Evolutionary conservation across 1,139 yeast genomes (phyloP), one percentile per base, ranked within the genome.

Genomic region (Debaryomyces sp.): DNA sequence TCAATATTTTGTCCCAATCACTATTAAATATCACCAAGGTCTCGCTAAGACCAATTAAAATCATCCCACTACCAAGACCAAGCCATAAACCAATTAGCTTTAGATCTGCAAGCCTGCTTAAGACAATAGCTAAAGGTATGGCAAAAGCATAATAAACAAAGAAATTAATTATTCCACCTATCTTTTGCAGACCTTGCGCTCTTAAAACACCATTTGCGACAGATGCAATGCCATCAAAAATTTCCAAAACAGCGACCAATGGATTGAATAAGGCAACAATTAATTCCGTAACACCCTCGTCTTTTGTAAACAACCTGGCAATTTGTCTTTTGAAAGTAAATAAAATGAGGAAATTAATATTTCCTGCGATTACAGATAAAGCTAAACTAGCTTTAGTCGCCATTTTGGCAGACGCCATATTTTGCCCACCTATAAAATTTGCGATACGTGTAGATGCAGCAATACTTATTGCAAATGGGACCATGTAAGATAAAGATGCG

Each of bases 391-490:
- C 79, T 49, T 74, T 68, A 1, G 91, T 80, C 1, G 96, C 85
- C 4, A 79, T 70, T 50, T 81, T 77, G 2, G 96, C 96, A 0
- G 70, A 67, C 24, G 70, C 71, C 3, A 82, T 68, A 57, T 89
- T 84, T 44, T 80, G 84, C 0, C 94, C 95, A 4, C 97, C 97
- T 48, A 91, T 81, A 58, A 87, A 89, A 63, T 87, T 89, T 38
- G 97, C 96, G 44, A 90, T 85, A 67, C 97, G 77, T 0, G 96
- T 90, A 0, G 96, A 85, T 0, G 92, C 78, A 0, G 96, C 96
- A 44, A 90, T 90, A 37, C 96, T 86, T 5, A 89, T 82, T 0
- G 97, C 94, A 73, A 91, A 91, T 12, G 97, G 96, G 12, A 89
- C 77, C 87, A 89, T 91, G 59, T 88, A 91, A 1, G 90, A 73